Conservation (phyloP, 768 basidiomycete species). For the Russula lepida region DNA sequence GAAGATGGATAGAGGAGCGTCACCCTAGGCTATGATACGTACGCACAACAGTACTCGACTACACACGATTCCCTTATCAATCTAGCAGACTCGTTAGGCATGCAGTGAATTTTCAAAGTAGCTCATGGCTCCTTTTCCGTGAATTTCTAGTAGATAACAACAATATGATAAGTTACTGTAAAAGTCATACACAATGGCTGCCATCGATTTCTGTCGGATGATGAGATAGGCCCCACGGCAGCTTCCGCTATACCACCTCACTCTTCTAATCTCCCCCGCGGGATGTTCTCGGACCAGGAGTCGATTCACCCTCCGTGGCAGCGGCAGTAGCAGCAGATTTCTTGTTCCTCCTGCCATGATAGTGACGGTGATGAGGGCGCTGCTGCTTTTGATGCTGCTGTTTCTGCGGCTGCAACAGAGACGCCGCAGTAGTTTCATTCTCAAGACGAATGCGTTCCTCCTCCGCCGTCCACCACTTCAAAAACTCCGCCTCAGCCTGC, state of each 20-base stretch:
- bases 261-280: neutral
- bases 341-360: neutral
- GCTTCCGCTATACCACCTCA: neutral
- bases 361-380: neutral
- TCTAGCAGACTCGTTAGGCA: too few relatives aligned
- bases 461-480: slow-evolving; percentile 85
- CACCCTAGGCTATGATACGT: slow-evolving; percentile 18
- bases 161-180: neutral
- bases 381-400: neutral
- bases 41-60: neutral
- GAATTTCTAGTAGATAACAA: neutral
- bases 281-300: neutral
- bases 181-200: neutral
- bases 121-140: too few relatives aligned
- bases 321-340: neutral
- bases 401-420: neutral
- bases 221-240: too few relatives aligned
- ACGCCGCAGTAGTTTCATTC: slow-evolving; percentile 22
- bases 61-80: too few relatives aligned
- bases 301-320: neutral
- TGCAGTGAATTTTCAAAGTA: too few relatives aligned
- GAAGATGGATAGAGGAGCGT: slow-evolving; percentile 79
- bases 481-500: slow-evolving; percentile 43
- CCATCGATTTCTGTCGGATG: neutral
- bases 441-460: slow-evolving; percentile 61